Evolutionary conservation across 495 filamentous ascomycete genomes (phyloP).

Genomic region (Talaromyces thailandensis): DNA sequence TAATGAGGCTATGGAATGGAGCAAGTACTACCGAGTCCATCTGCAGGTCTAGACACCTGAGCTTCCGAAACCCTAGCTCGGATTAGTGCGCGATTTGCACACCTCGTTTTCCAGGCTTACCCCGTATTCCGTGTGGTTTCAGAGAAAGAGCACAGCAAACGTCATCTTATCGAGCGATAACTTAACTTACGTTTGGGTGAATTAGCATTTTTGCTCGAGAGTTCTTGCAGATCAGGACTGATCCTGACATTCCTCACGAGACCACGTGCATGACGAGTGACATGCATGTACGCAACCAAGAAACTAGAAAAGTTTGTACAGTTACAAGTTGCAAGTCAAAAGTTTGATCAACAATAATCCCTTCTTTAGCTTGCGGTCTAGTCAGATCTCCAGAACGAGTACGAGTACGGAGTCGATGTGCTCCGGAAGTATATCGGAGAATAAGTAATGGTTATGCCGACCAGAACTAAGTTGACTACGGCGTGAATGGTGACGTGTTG

Average conservation of each 20-base stretch:
- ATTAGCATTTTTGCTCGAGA: background rate
- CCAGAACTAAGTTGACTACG: too few relatives aligned
- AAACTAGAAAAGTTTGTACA: background rate
- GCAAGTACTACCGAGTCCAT: too few relatives aligned
- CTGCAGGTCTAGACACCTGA: background rate
- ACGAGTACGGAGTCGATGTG: too few relatives aligned
- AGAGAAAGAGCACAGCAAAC: background rate
- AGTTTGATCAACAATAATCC: background rate
- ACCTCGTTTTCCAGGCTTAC: background rate
- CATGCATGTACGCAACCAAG: background rate
- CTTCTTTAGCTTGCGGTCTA: background rate
- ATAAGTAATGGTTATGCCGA: background rate
- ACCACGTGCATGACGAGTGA: background rate
- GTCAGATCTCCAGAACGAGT: background rate
- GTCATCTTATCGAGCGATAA: background rate
- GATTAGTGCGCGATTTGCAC: background rate
- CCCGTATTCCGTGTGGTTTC: background rate
- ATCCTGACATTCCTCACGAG: background rate
- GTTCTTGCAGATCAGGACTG: background rate
- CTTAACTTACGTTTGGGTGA: background rate
- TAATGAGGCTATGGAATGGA: background rate
- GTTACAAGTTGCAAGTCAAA: background rate
- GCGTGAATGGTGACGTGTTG: background rate
- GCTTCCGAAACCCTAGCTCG: background rate
- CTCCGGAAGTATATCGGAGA: slow-evolving; percentile 1